phyloP scores from a whole-genome alignment of 1,139 yeast genomes.

The Pichiaceae sp. region DNA sequence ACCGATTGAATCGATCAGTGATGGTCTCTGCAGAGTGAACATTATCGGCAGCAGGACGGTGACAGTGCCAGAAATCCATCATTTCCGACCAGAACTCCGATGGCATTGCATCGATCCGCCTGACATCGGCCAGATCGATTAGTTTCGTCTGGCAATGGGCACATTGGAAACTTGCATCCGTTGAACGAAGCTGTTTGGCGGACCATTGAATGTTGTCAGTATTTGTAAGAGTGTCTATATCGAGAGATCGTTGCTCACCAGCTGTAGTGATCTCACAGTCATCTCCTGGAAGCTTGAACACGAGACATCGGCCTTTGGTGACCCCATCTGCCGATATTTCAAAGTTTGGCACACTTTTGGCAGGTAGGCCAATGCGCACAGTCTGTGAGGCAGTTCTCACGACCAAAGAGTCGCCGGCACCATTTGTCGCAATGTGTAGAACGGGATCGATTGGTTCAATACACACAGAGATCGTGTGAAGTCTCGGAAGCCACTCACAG shows the following conservation, averaged over 20 bases:
- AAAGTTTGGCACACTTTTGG: background rate
- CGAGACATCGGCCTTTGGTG: background rate
- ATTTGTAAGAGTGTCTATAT: slow-evolving; percentile 1
- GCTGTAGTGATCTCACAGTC: background rate
- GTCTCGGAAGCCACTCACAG: slow-evolving; percentile 16
- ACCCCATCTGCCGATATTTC: background rate
- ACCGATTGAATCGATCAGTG: slow-evolving; percentile 20
- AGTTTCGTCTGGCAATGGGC: slow-evolving; percentile 7
- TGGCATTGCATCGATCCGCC: slow-evolving; percentile 60
- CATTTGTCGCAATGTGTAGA: background rate
- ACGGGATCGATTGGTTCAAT: slow-evolving; percentile 6
- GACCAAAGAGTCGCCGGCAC: background rate
- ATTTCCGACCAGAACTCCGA: slow-evolving; percentile 90
- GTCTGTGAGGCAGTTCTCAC: background rate
- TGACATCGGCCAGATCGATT: slow-evolving; percentile 13
- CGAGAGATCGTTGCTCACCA: background rate
- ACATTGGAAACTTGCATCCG: slow-evolving; percentile 7
- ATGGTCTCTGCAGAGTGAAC: slow-evolving; percentile 21
- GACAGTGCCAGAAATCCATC: slow-evolving; percentile 99
- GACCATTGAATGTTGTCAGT: slow-evolving; percentile 1
- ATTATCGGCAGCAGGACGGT: slow-evolving; percentile 51
- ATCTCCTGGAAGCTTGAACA: slow-evolving; percentile 1
- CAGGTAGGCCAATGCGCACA: background rate
- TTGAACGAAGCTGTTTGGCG: slow-evolving; percentile 2
- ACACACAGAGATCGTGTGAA: slow-evolving; percentile 13